These are phyloP conservation scores for Inonotus hispidus DNA, from an alignment of 1,284 basidiomycete genomes.

Conservation along the genomic window DNA sequence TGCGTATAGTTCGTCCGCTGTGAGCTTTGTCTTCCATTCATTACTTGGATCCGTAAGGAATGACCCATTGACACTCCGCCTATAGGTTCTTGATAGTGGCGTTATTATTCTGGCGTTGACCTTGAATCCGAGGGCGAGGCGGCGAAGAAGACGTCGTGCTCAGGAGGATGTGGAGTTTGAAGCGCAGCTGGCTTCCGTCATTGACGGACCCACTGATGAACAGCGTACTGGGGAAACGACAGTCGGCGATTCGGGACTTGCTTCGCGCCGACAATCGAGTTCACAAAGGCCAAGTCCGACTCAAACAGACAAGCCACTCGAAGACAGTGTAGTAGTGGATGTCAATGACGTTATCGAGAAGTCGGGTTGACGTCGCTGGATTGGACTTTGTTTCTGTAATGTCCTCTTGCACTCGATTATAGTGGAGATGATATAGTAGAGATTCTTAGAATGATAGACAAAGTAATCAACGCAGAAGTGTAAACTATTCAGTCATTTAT, in stretches of 20 bases:
- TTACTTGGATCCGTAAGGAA: not conserved
- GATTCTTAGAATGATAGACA: not conserved
- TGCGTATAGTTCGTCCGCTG: slow-evolving; percentile 39
- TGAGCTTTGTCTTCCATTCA: too few species aligned
- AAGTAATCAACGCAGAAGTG: not conserved
- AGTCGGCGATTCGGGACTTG: not conserved
- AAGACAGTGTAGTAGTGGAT: too few species aligned
- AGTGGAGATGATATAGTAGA: not conserved
- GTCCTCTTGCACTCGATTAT: not conserved
- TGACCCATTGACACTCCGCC: not conserved
- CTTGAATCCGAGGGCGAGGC: slow-evolving; percentile 49
- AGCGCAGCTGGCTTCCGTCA: not conserved
- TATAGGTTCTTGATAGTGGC: slow-evolving; percentile 51
- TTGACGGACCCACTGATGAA: too few species aligned
- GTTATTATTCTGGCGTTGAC: slow-evolving; percentile 55
- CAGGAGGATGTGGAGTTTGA: not conserved
- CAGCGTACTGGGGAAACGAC: not conserved
- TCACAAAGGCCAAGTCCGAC: not conserved
- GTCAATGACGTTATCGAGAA: too few species aligned
- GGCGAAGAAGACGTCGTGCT: slow-evolving; percentile 25
- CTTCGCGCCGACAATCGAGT: not conserved
- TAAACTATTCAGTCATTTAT: not conserved
- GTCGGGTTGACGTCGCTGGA: too few species aligned
- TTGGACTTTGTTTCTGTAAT: too few species aligned
- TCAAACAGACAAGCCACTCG: not conserved